Evolutionary conservation across 179 eudicot genomes (phyloP), one percentile per base, ranked within the genome.

Genomic region (Camellia oleifera): DNA sequence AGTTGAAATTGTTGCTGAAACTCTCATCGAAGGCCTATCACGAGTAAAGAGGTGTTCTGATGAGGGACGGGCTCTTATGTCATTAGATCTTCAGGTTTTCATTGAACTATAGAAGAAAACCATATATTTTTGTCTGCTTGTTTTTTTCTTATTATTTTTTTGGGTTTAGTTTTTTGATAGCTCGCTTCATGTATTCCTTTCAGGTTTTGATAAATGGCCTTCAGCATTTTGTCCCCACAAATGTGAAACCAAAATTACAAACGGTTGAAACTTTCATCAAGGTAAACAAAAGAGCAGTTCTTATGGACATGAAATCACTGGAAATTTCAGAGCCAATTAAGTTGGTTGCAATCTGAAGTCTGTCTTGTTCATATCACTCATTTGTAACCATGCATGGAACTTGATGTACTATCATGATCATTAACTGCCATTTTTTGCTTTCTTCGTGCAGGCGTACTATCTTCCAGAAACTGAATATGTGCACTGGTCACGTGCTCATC

Each of bases 31-130:
- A 85, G 98, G 98, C 80, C 85, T 95, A 70, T 95, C 98, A 52
- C 88, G 97, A 78, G 93, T 95, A 85, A 95, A 91, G 79, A 90
- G 87, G 85, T 95, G 98, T 81, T 88, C 97, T 67, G 97, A 95
- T 82, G 98, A 95, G 83, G 98, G 98, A 70, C 91, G 98, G 64
- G 98, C 98, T 77, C 95, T 95, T 56, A 95, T 95, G 98, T 93
- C 97, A 50, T 88, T 95, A 77, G 98, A 95, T 89, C 92, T 95
- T 77, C 98, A 95, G 98, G 98, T 95, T 67, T 75, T 52, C 12
- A 2, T 56, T 70, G 54, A 23, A 42, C n/a, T 48, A 18, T 72
- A 32, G 23, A n/a, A 68, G 6, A 14, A 60, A 15, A 60, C 66
- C 32, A 57, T 61, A 66, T 15, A 57, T 66, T 72, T 18, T 77